phyloP scores from a whole-genome alignment of 257 asterid genomes.

The Phtheirospermum japonicum region DNA sequence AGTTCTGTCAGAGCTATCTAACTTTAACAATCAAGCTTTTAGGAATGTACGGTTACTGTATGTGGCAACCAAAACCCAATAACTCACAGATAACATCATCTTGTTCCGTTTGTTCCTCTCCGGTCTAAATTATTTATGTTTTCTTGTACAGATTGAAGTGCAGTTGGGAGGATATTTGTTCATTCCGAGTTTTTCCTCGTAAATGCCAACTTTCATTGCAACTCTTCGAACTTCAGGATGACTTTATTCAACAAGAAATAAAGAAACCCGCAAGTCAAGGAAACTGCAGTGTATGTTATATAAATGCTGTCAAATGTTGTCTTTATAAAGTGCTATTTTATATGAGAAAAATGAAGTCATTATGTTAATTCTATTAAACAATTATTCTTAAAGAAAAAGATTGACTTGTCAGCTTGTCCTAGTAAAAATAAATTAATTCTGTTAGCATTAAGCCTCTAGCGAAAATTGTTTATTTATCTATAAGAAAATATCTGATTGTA shows the following conservation, averaged over 20 bases:
- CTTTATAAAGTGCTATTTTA: conserved; percentile 9
- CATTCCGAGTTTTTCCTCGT: conserved; percentile 68
- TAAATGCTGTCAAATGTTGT: conserved; percentile 23
- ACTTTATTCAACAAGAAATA: conserved; percentile 87
- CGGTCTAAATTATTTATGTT: conserved; percentile 22
- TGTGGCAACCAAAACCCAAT: conserved; percentile 4
- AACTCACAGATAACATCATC: conserved; percentile 11
- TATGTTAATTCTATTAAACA: conserved; percentile 1
- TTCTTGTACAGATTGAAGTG: conserved; percentile 47
- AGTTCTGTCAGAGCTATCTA: too few relatives aligned
- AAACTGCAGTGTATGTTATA: conserved; percentile 67
- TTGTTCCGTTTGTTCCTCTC: conserved; percentile 6
- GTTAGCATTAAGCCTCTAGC: too few relatives aligned
- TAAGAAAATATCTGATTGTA: conserved; percentile 8
- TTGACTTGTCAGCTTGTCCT: too few relatives aligned
- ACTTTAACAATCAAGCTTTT: background rate
- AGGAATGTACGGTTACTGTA: conserved; percentile 6
- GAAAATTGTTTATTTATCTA: background rate
- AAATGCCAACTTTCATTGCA: conserved; percentile 64
- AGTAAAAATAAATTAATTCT: too few relatives aligned
- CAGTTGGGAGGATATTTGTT: conserved; percentile 87
- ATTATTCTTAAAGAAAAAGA: too few relatives aligned
- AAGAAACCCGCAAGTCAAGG: conserved; percentile 54
- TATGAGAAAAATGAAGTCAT: conserved; percentile 1
- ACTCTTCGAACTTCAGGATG: conserved; percentile 78